Evolutionary conservation across 176 grass and related monocot species (phyloP).

Genomic region (Triticum timopheevii): DNA sequence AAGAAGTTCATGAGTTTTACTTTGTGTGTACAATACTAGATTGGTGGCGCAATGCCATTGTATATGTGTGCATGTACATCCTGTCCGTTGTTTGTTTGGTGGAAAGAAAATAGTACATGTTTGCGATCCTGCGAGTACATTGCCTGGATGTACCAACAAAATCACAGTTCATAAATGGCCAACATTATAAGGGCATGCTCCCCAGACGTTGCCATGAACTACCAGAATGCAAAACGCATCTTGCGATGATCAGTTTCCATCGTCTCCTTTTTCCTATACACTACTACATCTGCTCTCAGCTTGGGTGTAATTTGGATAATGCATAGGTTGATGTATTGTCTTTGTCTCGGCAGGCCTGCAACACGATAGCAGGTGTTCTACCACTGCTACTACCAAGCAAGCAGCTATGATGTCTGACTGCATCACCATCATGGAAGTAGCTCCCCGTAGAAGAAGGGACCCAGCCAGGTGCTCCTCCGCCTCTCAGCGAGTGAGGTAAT

Average conservation of each 20-base stretch:
- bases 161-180: background rate
- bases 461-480: conserved; percentile 20
- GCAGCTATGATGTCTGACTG: background rate
- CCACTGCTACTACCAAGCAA: conserved; percentile 1
- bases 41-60: conserved; percentile 15
- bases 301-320: conserved; percentile 3
- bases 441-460: background rate
- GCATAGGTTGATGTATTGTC: conserved; percentile 1
- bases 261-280: background rate
- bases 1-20: conserved; percentile 12
- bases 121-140: background rate
- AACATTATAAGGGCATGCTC: background rate
- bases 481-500: conserved; percentile 1
- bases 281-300: background rate
- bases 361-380: conserved; percentile 5
- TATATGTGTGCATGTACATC: background rate
- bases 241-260: background rate
- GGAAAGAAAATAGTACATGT: background rate
- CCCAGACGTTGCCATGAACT: background rate
- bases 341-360: conserved; percentile 8
- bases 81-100: background rate
- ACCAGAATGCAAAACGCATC: background rate
- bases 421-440: conserved; percentile 2
- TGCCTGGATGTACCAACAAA: background rate
- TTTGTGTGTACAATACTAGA: conserved; percentile 16